Evolutionary conservation across 1,139 yeast species (phyloP).

Genomic region (Pichia kudriavzevii): DNA sequence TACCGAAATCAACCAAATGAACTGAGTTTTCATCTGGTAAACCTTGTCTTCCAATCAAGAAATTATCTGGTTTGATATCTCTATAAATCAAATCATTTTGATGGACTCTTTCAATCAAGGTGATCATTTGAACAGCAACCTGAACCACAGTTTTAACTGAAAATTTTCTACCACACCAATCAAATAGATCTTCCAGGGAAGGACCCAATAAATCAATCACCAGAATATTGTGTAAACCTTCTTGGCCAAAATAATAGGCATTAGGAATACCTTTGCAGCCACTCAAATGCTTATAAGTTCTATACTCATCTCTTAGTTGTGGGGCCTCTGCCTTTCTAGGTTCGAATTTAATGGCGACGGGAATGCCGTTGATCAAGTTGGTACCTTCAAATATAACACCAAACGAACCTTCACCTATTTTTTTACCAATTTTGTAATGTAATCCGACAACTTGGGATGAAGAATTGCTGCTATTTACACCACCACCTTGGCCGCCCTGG

Average conservation of each 20-base stretch:
- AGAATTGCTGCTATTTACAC: slow-evolving; percentile 12
- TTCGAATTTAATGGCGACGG: slow-evolving; percentile 75
- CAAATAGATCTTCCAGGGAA: slow-evolving; percentile 89
- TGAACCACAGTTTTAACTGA: slow-evolving; percentile 82
- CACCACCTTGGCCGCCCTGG: slow-evolving; percentile 1
- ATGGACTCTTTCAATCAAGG: slow-evolving; percentile 80
- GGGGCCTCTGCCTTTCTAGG: slow-evolving; percentile 79
- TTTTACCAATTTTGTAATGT: slow-evolving; percentile 74
- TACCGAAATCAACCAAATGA: slow-evolving; percentile 53
- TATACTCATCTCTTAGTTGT: slow-evolving; percentile 68
- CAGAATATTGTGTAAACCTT: slow-evolving; percentile 88
- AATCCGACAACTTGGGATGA: slow-evolving; percentile 60
- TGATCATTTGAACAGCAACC: slow-evolving; percentile 88
- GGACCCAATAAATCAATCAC: slow-evolving; percentile 95
- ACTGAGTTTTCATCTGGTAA: slow-evolving; percentile 43
- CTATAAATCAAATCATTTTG: slow-evolving; percentile 85
- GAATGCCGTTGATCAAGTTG: slow-evolving; percentile 63
- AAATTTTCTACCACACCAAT: slow-evolving; percentile 95
- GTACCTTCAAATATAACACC: slow-evolving; percentile 80
- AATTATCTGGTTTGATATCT: slow-evolving; percentile 94
- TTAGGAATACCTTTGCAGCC: slow-evolving; percentile 62
- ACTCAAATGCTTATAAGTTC: slow-evolving; percentile 59
- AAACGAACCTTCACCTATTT: slow-evolving; percentile 80
- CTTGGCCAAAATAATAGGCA: slow-evolving; percentile 89
- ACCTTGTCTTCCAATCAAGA: slow-evolving; percentile 69